phyloP scores from a whole-genome alignment of 495 filamentous ascomycete species.

The Friedmanniomyces simplex region DNA sequence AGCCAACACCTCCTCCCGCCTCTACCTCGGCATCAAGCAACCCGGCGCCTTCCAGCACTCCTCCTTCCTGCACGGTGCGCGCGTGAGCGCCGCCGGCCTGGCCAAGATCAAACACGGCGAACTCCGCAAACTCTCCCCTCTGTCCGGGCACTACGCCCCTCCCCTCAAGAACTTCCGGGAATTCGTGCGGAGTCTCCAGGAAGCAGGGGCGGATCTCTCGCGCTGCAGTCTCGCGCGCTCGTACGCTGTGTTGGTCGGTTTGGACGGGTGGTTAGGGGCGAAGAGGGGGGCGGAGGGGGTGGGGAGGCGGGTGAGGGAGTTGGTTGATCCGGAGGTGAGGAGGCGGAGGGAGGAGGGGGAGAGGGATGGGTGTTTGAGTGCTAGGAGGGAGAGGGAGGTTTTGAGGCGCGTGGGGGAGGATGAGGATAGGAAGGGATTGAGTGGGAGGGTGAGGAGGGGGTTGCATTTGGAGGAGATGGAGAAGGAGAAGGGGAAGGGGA shows the following conservation, averaged over 20 bases:
- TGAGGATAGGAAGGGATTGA: constrained; percentile 28
- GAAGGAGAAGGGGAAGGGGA: neutral
- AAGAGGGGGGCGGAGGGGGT: constrained; percentile 46
- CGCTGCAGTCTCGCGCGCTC: constrained; percentile 65
- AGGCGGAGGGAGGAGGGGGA: constrained; percentile 34
- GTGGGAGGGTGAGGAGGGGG: constrained; percentile 25
- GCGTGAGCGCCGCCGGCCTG: constrained; percentile 67
- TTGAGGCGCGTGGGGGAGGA: constrained; percentile 30
- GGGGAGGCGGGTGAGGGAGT: constrained; percentile 24
- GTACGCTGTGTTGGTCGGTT: constrained; percentile 70
- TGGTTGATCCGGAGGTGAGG: constrained; percentile 37
- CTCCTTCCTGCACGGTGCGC: constrained; percentile 71
- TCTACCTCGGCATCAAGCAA: constrained; percentile 88
- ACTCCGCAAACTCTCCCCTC: constrained; percentile 44
- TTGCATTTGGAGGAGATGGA: constrained; percentile 19
- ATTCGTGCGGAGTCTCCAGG: constrained; percentile 62
- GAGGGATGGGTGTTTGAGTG: constrained; percentile 42
- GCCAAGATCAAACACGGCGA: constrained; percentile 77
- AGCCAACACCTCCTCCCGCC: constrained; percentile 71
- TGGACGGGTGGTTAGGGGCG: constrained; percentile 62
- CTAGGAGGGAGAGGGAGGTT: constrained; percentile 36
- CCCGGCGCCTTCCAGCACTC: constrained; percentile 83
- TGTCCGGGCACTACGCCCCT: constrained; percentile 81
- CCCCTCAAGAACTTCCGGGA: constrained; percentile 67
- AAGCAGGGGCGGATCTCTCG: constrained; percentile 68